Base-by-base conservation (phyloP, 2,329 filamentous ascomycete genomes). In the Colletotrichum falcatum region DNA sequence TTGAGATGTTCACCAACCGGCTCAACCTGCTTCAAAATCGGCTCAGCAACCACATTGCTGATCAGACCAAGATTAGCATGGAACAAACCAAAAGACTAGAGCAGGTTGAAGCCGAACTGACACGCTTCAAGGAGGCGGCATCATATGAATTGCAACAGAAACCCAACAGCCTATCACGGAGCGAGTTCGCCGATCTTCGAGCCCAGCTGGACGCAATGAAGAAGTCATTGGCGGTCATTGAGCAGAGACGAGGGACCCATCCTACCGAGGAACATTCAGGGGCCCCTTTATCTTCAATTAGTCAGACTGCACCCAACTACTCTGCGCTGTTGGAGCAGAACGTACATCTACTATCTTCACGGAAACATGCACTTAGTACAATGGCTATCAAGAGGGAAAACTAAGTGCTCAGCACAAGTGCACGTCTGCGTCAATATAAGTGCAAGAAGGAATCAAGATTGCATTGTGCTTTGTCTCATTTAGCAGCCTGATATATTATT, bases 1-100 rank as follows among this genome's bases (percentile, higher is more conserved):
- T 61, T 20, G 18, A 39, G 39, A 46, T 20, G 4, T 35, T 70
- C n/a, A 14, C 46, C 16, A 67, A 53, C 28, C 56, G 67, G 1
- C 7, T 67, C 28, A 42, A 28, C 14, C 12, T 56, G 16, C 28
- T 70, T 20, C 63, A 70, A 35, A n/a, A 61, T 28, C 56, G 44
- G 39, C 26, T 61, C 3, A 53, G 6, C 20, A 23, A 53, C 28
- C 64, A 58, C 9, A 7, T 53, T 23, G 11, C 51, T 23, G 28
- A 62, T 14, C 67, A 67, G 20, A 35, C 48, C 5, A 26, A 33
- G 30, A 28, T 44, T 11, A n/a, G 53, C 5, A 37, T 46, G 20
- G 49, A 66, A 33, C 67, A 67, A n/a, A 44, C 58, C 12, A 54
- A 16, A 26, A 55, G 58, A 37, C 33, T 70, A 42, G 64, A 59